Base-by-base conservation (phyloP, 163 green algal genomes). In the Scenedesmus sp. region DNA sequence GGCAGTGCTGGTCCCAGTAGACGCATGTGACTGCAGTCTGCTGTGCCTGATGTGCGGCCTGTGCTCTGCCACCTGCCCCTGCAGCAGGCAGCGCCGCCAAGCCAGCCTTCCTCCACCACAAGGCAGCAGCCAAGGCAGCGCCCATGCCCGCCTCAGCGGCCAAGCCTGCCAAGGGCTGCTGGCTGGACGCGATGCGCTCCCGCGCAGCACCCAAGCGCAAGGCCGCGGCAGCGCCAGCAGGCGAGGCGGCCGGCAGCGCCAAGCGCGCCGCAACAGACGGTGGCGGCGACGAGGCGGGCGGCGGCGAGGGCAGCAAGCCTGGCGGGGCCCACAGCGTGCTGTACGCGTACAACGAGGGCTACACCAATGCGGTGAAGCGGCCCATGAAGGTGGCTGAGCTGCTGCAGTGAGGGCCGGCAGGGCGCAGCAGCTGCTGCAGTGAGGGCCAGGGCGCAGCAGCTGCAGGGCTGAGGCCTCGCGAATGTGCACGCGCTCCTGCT, bases 301-400 rank as follows among this genome's bases (percentile, higher is more conserved):
- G 46, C 18, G 55, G 79, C 26, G 67, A 70, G 8, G 55, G 56
- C n/a, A 0, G 20, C 4, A 55, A 64, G 23, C 67, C 66, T 84
- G 82, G n/a, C n/a, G 86, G 54, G 3, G 57, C 56, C 18, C 90
- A 94, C 70, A 55, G 89, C 6, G 94, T 97, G 81, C 77, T 97
- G 60, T 99, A 98, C 88, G 94, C 94, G 26, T 99, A 97, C 93
- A 96, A 99, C 89, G 97, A 99, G 93, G 98, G 98, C 3, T 98
- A 98, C 93, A 99, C 98, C 8, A 99, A 99, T 91, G 97, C 97
- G 5, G 97, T 99, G 6, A 98, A 98, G 94, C 93, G 97, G 52
- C 95, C 96, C 3, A 86, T 99, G 56, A 91, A 95, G 2, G 96
- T 99, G 93, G 81, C 70, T 0, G 97, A 99, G 66, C 90, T 99